Conservation (phyloP, 108 stramenopile species). For the Cyclotella baltica region DNA sequence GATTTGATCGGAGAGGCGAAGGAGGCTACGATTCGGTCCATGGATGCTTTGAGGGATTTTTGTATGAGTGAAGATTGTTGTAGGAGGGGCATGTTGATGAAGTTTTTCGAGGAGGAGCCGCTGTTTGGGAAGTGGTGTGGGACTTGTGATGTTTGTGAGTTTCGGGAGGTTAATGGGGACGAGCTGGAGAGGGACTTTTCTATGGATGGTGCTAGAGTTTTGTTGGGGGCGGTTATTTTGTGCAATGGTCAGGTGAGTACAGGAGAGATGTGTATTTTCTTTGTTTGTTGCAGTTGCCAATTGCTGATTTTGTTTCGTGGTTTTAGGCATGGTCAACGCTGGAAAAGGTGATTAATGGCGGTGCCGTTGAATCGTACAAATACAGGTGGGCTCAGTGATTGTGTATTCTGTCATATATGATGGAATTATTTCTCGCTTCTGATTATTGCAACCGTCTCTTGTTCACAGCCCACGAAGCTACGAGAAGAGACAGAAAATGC, state of each 20-base stretch:
- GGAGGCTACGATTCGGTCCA: slow-evolving; percentile 47
- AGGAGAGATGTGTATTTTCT: background rate
- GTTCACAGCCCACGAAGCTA: background rate
- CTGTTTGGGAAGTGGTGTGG: slow-evolving; percentile 79
- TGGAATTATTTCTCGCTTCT: background rate
- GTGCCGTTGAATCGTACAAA: slow-evolving; percentile 63
- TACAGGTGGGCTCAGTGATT: no score
- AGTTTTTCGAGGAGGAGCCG: slow-evolving; percentile 79
- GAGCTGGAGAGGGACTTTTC: slow-evolving; percentile 77
- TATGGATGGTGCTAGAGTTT: slow-evolving; percentile 57
- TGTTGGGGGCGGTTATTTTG: slow-evolving; percentile 53
- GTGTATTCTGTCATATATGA: no score
- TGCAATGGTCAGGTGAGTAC: slow-evolving; percentile 48
- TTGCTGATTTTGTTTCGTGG: background rate
- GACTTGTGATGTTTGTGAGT: slow-evolving; percentile 78
- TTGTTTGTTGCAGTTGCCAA: background rate
- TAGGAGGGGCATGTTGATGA: slow-evolving; percentile 67
- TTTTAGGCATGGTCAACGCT: slow-evolving; percentile 45
- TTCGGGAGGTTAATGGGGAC: slow-evolving; percentile 41
- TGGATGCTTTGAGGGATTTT: slow-evolving; percentile 65
- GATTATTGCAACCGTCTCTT: background rate
- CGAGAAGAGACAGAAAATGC: background rate
- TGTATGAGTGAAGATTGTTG: slow-evolving; percentile 64
- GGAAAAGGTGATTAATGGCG: slow-evolving; percentile 61
- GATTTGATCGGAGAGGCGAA: slow-evolving; percentile 52